Percentiles rank a stretch among this genome's conserved stretches.
Conservation (phyloP, 306 rosid species). For the Boehmeria nivea region DNA sequence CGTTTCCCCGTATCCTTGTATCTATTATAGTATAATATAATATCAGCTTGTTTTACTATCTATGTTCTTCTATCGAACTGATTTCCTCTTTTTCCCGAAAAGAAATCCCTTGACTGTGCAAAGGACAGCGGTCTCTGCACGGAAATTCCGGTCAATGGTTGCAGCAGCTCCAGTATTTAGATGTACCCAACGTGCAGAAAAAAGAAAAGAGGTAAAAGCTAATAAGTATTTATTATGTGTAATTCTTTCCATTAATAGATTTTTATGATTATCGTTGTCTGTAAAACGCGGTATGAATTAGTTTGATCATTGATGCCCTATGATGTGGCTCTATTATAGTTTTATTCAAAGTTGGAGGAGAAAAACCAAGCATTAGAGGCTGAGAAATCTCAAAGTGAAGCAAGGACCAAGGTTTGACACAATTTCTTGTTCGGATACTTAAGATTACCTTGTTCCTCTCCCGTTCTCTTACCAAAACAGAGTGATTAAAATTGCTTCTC, state of each 20-base stretch:
- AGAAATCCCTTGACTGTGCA: conserved; percentile 44
- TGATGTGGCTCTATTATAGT: conserved; percentile 37
- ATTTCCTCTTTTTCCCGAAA: conserved; percentile 16
- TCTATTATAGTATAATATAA: neutral
- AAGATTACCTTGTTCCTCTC: too few species aligned
- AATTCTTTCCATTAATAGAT: too few species aligned
- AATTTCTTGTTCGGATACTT: neutral
- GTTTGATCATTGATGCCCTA: conserved; percentile 6
- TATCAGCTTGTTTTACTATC: neutral
- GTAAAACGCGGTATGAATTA: neutral
- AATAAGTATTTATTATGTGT: conserved; percentile 10
- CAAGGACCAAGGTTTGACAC: conserved; percentile 73
- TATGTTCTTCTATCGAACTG: conserved; percentile 8
- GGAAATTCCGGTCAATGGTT: conserved; percentile 44
- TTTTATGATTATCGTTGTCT: too few species aligned
- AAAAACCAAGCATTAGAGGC: conserved; percentile 86
- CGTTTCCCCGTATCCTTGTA: conserved; percentile 67
- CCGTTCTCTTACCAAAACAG: too few species aligned
- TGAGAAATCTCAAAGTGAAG: conserved; percentile 79
- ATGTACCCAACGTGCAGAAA: conserved; percentile 80
- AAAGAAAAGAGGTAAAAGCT: conserved; percentile 74
- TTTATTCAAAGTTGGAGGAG: conserved; percentile 79
- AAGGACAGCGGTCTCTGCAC: conserved; percentile 49
- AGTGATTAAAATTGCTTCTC: conserved; percentile 26
- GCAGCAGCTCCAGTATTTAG: conserved; percentile 79